Percentiles rank a stretch among this genome's conserved stretches.
Conservation (phyloP, 169 alveolate species). For the Plasmodium reichenowi region DNA sequence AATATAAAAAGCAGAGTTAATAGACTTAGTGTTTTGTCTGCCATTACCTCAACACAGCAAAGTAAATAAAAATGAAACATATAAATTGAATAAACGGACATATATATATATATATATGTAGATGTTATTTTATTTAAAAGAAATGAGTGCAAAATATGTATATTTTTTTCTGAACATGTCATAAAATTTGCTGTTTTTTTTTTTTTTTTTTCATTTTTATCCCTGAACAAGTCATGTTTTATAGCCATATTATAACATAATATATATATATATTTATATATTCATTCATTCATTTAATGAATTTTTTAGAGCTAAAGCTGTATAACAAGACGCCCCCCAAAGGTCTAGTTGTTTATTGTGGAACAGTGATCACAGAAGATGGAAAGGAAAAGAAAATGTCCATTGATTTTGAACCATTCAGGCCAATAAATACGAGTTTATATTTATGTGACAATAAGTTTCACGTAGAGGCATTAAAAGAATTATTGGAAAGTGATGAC, state of each 20-base stretch:
- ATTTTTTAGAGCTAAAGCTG: slow-evolving; percentile 89
- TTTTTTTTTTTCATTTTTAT: neutral
- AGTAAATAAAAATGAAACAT: slow-evolving; percentile 80
- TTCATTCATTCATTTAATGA: no score
- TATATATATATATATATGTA: neutral
- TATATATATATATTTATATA: no score
- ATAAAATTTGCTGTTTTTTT: neutral
- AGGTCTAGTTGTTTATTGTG: slow-evolving; percentile 98
- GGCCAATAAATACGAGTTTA: slow-evolving; percentile 97
- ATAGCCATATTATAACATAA: no score
- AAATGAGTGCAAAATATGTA: neutral
- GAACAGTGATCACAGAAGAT: slow-evolving; percentile 96
- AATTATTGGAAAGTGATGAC: slow-evolving; percentile 94
- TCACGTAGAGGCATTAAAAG: slow-evolving; percentile 94
- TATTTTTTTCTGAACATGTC: neutral
- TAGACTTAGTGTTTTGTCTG: slow-evolving; percentile 97
- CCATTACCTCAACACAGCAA: slow-evolving; percentile 98
- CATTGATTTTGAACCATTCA: slow-evolving; percentile 98
- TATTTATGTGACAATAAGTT: slow-evolving; percentile 97
- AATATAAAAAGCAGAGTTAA: slow-evolving; percentile 97
- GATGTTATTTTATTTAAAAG: neutral
- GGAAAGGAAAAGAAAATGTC: slow-evolving; percentile 97
- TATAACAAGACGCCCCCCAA: slow-evolving; percentile 97
- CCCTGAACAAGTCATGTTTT: no score
- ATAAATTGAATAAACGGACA: neutral